These are phyloP conservation scores for Blastobotrys robertii DNA, from an alignment of 805 yeast genomes.

Conservation along the genomic window DNA sequence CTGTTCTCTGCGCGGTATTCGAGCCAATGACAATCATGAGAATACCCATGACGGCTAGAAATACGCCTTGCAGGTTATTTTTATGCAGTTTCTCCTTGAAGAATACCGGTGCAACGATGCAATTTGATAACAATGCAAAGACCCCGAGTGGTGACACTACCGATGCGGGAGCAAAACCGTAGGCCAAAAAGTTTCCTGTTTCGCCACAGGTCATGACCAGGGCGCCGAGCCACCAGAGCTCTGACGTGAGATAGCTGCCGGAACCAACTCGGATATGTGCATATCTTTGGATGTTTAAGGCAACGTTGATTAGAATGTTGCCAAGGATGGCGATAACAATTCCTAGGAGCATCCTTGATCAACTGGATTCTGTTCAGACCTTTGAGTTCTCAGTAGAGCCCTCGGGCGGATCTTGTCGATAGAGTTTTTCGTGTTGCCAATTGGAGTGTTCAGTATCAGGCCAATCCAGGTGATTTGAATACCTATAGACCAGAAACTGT, in stretches of 20 bases:
- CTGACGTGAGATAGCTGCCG: slow-evolving; percentile 14
- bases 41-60: slow-evolving; percentile 35
- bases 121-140: slow-evolving; percentile 38
- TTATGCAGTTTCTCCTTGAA: slow-evolving; percentile 32
- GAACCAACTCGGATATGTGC: slow-evolving; percentile 24
- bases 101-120: slow-evolving; percentile 39
- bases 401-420: no score
- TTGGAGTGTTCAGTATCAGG: no score
- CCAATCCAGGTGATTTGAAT: no score
- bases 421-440: no score
- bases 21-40: slow-evolving; percentile 27
- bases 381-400: no score
- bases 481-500: no score
- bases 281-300: slow-evolving; percentile 33
- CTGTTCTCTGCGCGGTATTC: not conserved
- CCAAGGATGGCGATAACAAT: slow-evolving; percentile 30
- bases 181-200: slow-evolving; percentile 38
- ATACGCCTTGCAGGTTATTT: slow-evolving; percentile 33
- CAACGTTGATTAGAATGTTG: slow-evolving; percentile 30
- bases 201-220: slow-evolving; percentile 37
- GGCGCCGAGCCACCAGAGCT: slow-evolving; percentile 36
- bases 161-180: slow-evolving; percentile 40
- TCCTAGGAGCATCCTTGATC: slow-evolving; percentile 22
- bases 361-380: no score
- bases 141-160: slow-evolving; percentile 43